Evolutionary conservation across 768 basidiomycete genomes (phyloP).

Genomic region (Tylopilus intermedius): DNA sequence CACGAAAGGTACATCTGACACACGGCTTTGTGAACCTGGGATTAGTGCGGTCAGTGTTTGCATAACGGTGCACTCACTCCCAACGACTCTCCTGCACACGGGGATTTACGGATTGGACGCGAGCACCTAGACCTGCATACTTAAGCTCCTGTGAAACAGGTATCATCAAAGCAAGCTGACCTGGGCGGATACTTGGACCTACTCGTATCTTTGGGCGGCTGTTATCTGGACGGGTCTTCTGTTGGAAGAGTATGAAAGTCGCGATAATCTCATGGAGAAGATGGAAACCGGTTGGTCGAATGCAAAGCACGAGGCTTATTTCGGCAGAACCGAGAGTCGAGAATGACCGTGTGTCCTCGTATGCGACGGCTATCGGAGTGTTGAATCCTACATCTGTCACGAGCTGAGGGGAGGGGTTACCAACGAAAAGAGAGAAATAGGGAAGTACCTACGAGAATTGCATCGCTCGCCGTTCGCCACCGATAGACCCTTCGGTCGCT

Average conservation of each 20-base stretch:
- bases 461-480: constrained; percentile 2
- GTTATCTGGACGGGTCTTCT: background rate
- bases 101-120: background rate
- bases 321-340: background rate
- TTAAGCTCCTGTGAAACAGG: background rate
- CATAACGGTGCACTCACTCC: background rate
- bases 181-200: background rate
- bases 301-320: constrained; percentile 1
- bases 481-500: constrained; percentile 11
- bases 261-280: constrained; percentile 14
- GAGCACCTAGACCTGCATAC: background rate
- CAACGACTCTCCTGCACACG: background rate
- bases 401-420: constrained; percentile 3
- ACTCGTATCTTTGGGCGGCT: background rate
- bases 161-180: background rate
- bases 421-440: background rate
- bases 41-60: background rate
- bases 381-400: background rate
- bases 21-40: background rate
- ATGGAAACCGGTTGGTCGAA: constrained; percentile 19
- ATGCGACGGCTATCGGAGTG: constrained; percentile 11
- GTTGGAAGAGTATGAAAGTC: constrained; percentile 16
- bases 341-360: background rate
- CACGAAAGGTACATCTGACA: background rate
- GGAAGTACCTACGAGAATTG: constrained; percentile 1